Conservation (phyloP, 2,329 filamentous ascomycete species). For the Aureobasidium sp. region DNA sequence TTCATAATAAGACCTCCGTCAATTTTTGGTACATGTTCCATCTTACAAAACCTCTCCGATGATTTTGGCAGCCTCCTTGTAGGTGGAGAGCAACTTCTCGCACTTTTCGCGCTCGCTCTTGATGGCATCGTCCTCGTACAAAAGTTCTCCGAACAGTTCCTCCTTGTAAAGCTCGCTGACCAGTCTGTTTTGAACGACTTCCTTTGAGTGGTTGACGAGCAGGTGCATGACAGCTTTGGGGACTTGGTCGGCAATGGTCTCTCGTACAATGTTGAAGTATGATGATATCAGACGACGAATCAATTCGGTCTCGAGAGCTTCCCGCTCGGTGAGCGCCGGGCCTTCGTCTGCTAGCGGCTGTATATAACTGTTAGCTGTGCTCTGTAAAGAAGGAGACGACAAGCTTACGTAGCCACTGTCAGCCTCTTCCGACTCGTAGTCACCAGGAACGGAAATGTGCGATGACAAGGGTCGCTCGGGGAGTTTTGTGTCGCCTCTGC, state of each 20-base stretch:
- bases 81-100: conserved; percentile 88
- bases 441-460: conserved; percentile 21
- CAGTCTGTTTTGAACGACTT: conserved; percentile 92
- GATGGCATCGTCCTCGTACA: conserved; percentile 96
- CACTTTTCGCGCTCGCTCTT: conserved; percentile 98
- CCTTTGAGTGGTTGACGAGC: conserved; percentile 95
- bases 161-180: conserved; percentile 96
- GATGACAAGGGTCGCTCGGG: conserved; percentile 29
- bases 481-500: conserved; percentile 55
- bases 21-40: neutral
- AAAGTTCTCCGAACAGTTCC: conserved; percentile 76
- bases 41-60: conserved; percentile 83
- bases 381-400: neutral
- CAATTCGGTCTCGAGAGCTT: conserved; percentile 94
- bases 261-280: conserved; percentile 98
- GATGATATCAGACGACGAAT: conserved; percentile 94
- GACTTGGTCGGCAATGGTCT: conserved; percentile 97
- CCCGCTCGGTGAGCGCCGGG: conserved; percentile 85
- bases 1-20: neutral
- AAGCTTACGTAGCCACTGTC: conserved; percentile 52
- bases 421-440: conserved; percentile 30
- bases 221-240: conserved; percentile 99
- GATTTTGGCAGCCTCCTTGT: conserved; percentile 96
- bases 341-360: conserved; percentile 47
- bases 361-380: conserved; percentile 25